Conservation (phyloP, 352 stramenopile genomes). For the Phytophthora meadii region DNA sequence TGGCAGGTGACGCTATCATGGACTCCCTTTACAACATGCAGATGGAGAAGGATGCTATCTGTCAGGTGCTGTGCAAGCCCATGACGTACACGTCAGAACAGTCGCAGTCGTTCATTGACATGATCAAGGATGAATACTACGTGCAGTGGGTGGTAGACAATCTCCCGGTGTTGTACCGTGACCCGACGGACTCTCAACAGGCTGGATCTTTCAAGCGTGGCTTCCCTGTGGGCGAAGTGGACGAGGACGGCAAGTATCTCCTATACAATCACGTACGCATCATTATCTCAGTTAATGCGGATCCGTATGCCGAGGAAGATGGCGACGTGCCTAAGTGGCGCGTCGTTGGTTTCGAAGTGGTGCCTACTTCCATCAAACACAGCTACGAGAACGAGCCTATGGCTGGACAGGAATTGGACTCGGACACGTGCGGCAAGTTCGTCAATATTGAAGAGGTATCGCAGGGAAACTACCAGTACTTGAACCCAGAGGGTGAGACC, state of each 20-base stretch:
- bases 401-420: constrained; percentile 80
- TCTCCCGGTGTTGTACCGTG: constrained; percentile 88
- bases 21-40: constrained; percentile 91
- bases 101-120: constrained; percentile 85
- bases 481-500: constrained; percentile 69
- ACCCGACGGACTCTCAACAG: constrained; percentile 72
- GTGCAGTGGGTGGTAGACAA: constrained; percentile 96
- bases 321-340: constrained; percentile 72
- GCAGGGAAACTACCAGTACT: constrained; percentile 86
- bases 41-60: constrained; percentile 91
- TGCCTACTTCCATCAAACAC: constrained; percentile 96
- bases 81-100: constrained; percentile 86
- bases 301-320: constrained; percentile 77
- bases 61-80: constrained; percentile 90
- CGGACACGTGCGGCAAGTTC: constrained; percentile 89
- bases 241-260: constrained; percentile 92
- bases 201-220: constrained; percentile 87
- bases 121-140: constrained; percentile 96
- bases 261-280: constrained; percentile 99
- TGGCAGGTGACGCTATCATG: constrained; percentile 92
- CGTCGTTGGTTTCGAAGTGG: constrained; percentile 97
- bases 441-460: constrained; percentile 87
- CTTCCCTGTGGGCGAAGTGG: constrained; percentile 94
- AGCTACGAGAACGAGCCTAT: constrained; percentile 88
- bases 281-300: constrained; percentile 92